Base-by-base conservation (phyloP, 2,329 filamentous ascomycete genomes). In the Fusarium brevicatenulatum region DNA sequence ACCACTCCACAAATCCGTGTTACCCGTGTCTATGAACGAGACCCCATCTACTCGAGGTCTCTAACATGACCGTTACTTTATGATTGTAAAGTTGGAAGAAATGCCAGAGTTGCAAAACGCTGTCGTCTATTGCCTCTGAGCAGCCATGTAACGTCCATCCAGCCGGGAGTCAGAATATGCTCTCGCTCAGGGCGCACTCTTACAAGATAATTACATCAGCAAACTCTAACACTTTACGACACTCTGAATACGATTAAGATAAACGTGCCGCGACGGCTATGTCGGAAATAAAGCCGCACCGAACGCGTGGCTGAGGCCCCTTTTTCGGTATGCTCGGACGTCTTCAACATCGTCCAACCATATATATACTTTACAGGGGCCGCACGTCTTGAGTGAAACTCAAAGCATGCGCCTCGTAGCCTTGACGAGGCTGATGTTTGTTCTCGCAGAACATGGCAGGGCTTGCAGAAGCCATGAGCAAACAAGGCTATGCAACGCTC, bases 261-360 rank as follows among this genome's bases (percentile, higher is more conserved):
- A 30, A 34, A 23, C 44, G 42, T 25, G 21, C 36, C 36, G 19
- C 12, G 12, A 19, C 15, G 8, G 47, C 32, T 54, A 25, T 47
- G 36, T 23, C 53, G 30, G 19, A 21, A 30, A 58, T 37, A 19
- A 58, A 50, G 46, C 32, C 28, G 23, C 10, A 32, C 32, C 28
- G 42, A 46, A 63, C 34, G 37, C 62, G 43, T 36, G 32, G 62
- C 39, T 46, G 34, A 46, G 49, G 36, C 50, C 50, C 43, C 55
- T 58, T 58, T 67, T 30, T 32, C 60, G 54, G 54, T 42, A 37
- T 34, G 34, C 59, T 39, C 42, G 55, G 55, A 50, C 55, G 40
- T n/a, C 43, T 28, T 36, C 10, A 15, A 28, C 40, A 28, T 52
- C 30, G 18, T 25, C n/a, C 30, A 34, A 52, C 30, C 49, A 36